These are phyloP conservation scores for Bruguiera parviflora DNA, from an alignment of 345 rosid genomes.

Conservation along the genomic window DNA sequence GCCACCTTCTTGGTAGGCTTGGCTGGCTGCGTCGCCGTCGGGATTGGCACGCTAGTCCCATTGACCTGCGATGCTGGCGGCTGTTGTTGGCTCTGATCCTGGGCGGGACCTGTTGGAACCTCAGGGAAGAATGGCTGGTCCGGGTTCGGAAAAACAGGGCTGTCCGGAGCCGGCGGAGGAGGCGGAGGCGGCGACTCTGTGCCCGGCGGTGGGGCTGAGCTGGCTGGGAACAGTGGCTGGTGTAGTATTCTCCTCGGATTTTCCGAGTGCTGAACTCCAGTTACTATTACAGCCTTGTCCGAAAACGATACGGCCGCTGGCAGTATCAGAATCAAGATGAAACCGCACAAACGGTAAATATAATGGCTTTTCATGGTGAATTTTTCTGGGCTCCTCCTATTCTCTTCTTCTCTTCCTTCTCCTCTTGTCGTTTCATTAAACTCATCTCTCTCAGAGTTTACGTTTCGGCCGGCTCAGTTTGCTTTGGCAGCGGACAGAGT, in stretches of 20 bases:
- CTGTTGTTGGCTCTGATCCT: conserved; percentile 49
- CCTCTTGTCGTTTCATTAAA: conserved; percentile 28
- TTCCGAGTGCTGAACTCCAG: conserved; percentile 5
- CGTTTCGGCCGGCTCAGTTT: not conserved
- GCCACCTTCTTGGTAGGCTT: conserved; percentile 80
- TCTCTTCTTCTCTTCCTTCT: conserved; percentile 5
- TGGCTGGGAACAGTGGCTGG: conserved; percentile 76
- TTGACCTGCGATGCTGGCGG: conserved; percentile 39
- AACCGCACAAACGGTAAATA: conserved; percentile 13
- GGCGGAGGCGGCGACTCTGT: conserved; percentile 22
- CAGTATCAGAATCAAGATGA: conserved; percentile 21
- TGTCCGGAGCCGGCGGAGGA: conserved; percentile 52
- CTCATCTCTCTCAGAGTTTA: conserved; percentile 36
- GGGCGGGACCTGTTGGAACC: conserved; percentile 46
- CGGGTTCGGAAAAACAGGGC: conserved; percentile 39
- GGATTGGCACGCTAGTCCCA: conserved; percentile 55
- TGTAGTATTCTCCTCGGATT: conserved; percentile 68
- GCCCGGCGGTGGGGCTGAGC: conserved; percentile 51
- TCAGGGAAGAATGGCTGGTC: conserved; percentile 93
- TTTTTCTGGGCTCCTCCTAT: conserved; percentile 30
- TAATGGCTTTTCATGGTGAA: conserved; percentile 53
- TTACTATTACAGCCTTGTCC: not conserved
- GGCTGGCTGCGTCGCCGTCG: conserved; percentile 62
- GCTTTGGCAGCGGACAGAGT: conserved; percentile 7
- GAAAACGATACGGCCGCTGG: not conserved